phyloP scores from a whole-genome alignment of 805 yeast species.

The Geotrichum ghanense region DNA sequence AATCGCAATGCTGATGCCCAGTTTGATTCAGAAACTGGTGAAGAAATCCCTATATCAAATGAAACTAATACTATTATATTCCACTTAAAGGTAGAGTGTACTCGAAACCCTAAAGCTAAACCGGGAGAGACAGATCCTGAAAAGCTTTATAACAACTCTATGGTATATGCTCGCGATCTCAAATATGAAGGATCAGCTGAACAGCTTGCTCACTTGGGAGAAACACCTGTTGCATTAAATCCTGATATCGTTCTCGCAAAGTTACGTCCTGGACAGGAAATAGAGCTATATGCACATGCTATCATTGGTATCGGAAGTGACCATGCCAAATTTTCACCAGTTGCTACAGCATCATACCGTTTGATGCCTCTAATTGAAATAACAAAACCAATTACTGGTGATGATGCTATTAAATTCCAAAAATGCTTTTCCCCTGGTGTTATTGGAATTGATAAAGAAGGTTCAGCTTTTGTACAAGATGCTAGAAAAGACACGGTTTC shows the following conservation, averaged over 20 bases:
- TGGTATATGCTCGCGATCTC: conserved; percentile 81
- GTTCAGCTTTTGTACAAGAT: conserved; percentile 71
- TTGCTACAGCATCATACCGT: conserved; percentile 91
- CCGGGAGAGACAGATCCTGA: conserved; percentile 70
- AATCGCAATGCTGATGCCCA: conserved; percentile 15
- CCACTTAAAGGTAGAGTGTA: conserved; percentile 70
- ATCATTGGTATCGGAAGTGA: conserved; percentile 85
- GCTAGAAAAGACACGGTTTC: conserved; percentile 94
- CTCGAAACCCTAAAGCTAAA: conserved; percentile 76
- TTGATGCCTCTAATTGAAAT: conserved; percentile 81
- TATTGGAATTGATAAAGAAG: conserved; percentile 55
- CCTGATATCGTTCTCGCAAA: conserved; percentile 87
- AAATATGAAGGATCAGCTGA: conserved; percentile 87
- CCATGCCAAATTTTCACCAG: conserved; percentile 97
- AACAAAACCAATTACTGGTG: conserved; percentile 60
- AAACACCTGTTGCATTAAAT: conserved; percentile 48
- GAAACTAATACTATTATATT: conserved; percentile 85
- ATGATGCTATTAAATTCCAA: conserved; percentile 66
- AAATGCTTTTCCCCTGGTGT: conserved; percentile 93
- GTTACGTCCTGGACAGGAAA: conserved; percentile 94
- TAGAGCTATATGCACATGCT: conserved; percentile 81
- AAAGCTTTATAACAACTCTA: conserved; percentile 70
- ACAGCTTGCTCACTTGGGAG: conserved; percentile 56
- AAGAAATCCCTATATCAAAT: conserved; percentile 35
- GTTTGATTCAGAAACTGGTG: conserved; percentile 12